Evolutionary conservation across 164 flowering plant species (phyloP).

Genomic region (Aristolochia californica): DNA sequence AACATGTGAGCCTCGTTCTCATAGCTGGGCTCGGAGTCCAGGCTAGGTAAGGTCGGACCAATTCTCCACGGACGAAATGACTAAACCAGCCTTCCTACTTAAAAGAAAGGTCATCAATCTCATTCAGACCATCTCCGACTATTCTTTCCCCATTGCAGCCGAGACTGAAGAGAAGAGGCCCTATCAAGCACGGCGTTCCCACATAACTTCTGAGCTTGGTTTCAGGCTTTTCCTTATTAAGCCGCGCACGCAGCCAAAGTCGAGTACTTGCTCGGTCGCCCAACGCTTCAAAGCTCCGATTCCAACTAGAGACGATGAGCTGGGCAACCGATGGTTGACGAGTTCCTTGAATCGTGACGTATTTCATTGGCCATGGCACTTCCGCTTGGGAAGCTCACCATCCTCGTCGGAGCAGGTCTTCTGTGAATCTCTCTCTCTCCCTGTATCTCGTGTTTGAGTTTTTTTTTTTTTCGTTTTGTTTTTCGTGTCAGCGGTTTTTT

Average conservation of each 20-base stretch:
- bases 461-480: not conserved
- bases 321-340: not conserved
- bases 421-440: conserved; percentile 3
- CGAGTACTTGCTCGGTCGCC: not conserved
- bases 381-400: conserved; percentile 58
- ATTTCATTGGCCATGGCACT: conserved; percentile 46
- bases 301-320: not conserved
- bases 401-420: conserved; percentile 79
- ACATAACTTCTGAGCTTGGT: too few species aligned
- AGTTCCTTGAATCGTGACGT: not conserved
- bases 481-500: not conserved
- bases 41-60: too few species aligned
- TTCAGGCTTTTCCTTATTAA: too few species aligned
- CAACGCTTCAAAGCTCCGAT: not conserved
- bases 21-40: too few species aligned
- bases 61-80: too few species aligned
- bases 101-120: too few species aligned
- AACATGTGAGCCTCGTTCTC: too few species aligned
- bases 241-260: not conserved
- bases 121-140: too few species aligned
- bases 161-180: too few species aligned
- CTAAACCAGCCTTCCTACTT: too few species aligned
- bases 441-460: not conserved
- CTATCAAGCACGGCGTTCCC: too few species aligned
- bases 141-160: too few species aligned